These are phyloP conservation scores for Gigaspora rosea DNA, from an alignment of 192 early-diverging fungal species.

Conservation along the genomic window DNA sequence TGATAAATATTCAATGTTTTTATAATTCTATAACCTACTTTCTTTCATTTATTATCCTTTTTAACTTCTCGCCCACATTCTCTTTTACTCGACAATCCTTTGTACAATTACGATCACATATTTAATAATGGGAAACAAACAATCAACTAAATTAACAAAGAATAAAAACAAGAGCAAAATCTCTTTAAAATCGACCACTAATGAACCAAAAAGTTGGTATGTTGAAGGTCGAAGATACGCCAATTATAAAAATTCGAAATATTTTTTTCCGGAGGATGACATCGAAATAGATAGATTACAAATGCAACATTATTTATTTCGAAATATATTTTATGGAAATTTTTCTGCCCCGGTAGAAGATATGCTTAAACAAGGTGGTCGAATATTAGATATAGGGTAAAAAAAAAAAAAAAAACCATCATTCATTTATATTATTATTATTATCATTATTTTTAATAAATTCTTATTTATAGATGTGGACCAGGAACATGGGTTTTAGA, in stretches of 20 bases:
- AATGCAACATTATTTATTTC: conserved; percentile 19
- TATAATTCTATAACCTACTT: too few species aligned
- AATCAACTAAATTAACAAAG: too few species aligned
- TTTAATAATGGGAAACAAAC: too few species aligned
- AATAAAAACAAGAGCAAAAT: too few species aligned
- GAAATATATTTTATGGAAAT: conserved; percentile 19
- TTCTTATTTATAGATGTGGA: conserved; percentile 11
- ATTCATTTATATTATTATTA: background rate
- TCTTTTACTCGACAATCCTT: too few species aligned
- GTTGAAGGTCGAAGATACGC: background rate
- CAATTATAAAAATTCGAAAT: background rate
- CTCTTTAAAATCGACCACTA: too few species aligned
- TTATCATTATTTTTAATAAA: background rate
- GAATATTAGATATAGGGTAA: conserved; percentile 37
- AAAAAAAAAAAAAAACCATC: too few species aligned
- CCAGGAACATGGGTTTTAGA: conserved; percentile 15
- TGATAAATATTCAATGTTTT: too few species aligned
- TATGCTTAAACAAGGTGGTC: conserved; percentile 15
- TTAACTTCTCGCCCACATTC: too few species aligned
- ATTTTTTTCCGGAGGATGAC: background rate
- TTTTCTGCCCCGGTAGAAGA: conserved; percentile 33
- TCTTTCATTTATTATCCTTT: too few species aligned
- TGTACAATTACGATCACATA: too few species aligned
- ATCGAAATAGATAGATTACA: conserved; percentile 12
- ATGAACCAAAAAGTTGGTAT: too few species aligned